These are phyloP conservation scores for Leucocoprinus sp. DNA, from an alignment of 768 basidiomycete species.

Conservation along the genomic window DNA sequence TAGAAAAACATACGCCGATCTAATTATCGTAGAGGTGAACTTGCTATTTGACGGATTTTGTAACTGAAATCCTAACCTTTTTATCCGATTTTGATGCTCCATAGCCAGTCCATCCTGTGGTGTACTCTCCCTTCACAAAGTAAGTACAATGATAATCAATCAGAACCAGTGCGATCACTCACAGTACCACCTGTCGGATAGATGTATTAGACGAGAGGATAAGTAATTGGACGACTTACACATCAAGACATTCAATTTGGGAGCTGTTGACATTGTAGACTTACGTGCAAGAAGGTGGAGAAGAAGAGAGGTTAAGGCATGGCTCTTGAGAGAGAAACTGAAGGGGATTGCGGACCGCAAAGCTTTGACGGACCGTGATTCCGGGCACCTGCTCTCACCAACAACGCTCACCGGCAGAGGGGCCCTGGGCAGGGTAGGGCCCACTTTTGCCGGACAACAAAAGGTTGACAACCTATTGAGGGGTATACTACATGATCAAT, in stretches of 20 bases:
- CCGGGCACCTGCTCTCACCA: neutral
- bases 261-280: slow-evolving; percentile 31
- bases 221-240: slow-evolving; percentile 37
- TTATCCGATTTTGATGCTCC: slow-evolving; percentile 95
- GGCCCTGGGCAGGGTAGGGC: too few relatives aligned
- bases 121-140: slow-evolving; percentile 67
- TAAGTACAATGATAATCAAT: neutral
- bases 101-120: slow-evolving; percentile 87
- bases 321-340: neutral
- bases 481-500: too few relatives aligned
- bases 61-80: slow-evolving; percentile 46
- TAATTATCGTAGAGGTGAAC: slow-evolving; percentile 17
- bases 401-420: too few relatives aligned
- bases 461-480: too few relatives aligned
- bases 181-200: slow-evolving; percentile 29
- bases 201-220: slow-evolving; percentile 8
- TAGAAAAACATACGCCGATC: slow-evolving; percentile 53
- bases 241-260: slow-evolving; percentile 69
- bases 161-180: slow-evolving; percentile 14
- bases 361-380: slow-evolving; percentile 1
- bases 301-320: neutral
- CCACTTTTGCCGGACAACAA: too few relatives aligned
- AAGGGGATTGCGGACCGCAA: slow-evolving; percentile 8
- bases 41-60: neutral
- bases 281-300: neutral